These are phyloP conservation scores for Alternaria angustiovoidea DNA, from an alignment of 2,329 filamentous ascomycete genomes.

Conservation along the genomic window DNA sequence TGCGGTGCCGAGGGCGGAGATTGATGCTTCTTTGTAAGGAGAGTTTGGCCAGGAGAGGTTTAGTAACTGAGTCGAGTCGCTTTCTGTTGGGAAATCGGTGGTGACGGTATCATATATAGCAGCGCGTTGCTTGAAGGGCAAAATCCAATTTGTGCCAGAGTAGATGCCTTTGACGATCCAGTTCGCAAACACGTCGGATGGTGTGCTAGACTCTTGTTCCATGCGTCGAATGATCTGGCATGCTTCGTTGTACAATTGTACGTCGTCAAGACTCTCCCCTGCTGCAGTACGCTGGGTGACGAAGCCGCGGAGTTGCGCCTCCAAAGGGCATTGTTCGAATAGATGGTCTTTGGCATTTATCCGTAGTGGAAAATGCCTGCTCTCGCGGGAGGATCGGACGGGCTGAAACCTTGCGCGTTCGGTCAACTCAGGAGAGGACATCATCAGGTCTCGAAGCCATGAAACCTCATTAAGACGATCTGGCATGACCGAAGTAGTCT, in stretches of 20 bases:
- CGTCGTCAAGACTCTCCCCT: slow-evolving; percentile 11
- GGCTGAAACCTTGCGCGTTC: slow-evolving; percentile 32
- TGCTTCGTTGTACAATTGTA: slow-evolving; percentile 30
- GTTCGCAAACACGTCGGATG: slow-evolving; percentile 35
- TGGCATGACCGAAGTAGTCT: slow-evolving; percentile 14
- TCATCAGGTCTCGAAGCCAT: slow-evolving; percentile 37
- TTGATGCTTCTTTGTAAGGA: background rate
- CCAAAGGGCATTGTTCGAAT: slow-evolving; percentile 36
- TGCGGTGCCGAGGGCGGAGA: background rate
- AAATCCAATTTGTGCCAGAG: slow-evolving; percentile 22
- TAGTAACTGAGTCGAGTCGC: background rate
- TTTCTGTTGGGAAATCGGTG: background rate
- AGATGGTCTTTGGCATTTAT: slow-evolving; percentile 28
- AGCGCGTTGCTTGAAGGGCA: slow-evolving; percentile 22
- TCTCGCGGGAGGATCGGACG: slow-evolving; percentile 26
- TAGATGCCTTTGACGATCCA: slow-evolving; percentile 33
- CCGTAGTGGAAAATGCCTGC: slow-evolving; percentile 19
- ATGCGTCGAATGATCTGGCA: slow-evolving; percentile 33
- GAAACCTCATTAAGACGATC: slow-evolving; percentile 17
- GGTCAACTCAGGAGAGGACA: slow-evolving; percentile 29
- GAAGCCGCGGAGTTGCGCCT: slow-evolving; percentile 28
- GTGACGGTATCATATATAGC: slow-evolving; percentile 2
- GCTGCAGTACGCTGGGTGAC: slow-evolving; percentile 17
- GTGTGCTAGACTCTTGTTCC: slow-evolving; percentile 28
- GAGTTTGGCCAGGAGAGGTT: background rate